These are phyloP conservation scores for Pythium monospermum DNA, from an alignment of 352 stramenopile genomes.

Conservation along the genomic window DNA sequence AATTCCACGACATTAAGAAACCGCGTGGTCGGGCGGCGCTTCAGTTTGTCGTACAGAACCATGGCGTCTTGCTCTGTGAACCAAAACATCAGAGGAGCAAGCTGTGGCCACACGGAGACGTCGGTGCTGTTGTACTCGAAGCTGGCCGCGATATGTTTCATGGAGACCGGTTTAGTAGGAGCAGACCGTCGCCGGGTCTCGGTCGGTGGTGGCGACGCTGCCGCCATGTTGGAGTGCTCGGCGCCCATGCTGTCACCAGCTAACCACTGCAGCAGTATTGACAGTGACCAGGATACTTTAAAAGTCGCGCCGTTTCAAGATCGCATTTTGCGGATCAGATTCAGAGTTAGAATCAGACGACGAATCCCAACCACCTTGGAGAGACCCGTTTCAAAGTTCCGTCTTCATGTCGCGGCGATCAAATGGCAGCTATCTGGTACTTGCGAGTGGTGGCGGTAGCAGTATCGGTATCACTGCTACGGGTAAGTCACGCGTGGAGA, in stretches of 20 bases:
- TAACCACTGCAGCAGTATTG: neutral
- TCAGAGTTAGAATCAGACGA: constrained; percentile 1
- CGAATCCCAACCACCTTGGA: neutral
- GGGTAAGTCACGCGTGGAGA: constrained; percentile 23
- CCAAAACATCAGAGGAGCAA: constrained; percentile 50
- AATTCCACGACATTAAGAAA: constrained; percentile 47
- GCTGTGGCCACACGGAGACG: constrained; percentile 55
- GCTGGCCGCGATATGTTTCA: constrained; percentile 30
- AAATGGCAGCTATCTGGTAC: neutral
- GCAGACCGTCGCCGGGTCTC: neutral
- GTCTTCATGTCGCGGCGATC: neutral
- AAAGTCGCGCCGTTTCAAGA: constrained; percentile 19
- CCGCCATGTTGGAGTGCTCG: constrained; percentile 28
- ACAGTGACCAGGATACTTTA: constrained; percentile 13
- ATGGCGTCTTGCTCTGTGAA: constrained; percentile 51
- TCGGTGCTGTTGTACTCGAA: constrained; percentile 50
- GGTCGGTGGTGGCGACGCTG: neutral
- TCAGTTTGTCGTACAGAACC: constrained; percentile 21
- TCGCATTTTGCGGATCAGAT: neutral
- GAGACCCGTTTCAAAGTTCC: neutral
- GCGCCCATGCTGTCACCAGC: constrained; percentile 25
- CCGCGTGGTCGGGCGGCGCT: constrained; percentile 24
- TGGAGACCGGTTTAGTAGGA: constrained; percentile 9
- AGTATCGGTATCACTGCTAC: neutral
- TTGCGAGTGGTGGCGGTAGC: neutral